Base-by-base conservation (phyloP, 371 early-diverging fungal genomes). In the Mortierella sp. region DNA sequence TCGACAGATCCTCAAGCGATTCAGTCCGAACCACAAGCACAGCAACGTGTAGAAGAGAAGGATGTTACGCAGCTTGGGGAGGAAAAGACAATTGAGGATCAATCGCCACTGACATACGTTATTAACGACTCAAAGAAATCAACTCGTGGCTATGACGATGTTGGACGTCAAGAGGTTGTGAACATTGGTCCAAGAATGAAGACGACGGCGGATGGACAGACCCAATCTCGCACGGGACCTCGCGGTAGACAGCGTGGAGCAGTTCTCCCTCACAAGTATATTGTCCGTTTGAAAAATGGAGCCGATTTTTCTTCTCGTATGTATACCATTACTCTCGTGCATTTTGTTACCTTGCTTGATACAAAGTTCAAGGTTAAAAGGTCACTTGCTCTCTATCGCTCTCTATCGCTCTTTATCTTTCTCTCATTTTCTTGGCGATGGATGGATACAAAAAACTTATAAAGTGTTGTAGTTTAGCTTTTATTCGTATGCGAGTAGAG, bases 241-340 rank as follows among this genome's bases (percentile, higher is more conserved):
- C 81, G 75, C 10, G 58, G 81, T 9, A 70, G 71, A 2, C 81
- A 80, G 42, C 75, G 75, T 45, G 80, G 80, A 15, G 65, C 68
- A 10, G 65, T 78, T 29, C 66, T 82, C 22, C 77, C 82, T 23
- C 53, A 82, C 63, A 76, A 72, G 34, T 82, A 72, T 29, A 82
- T 82, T 47, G 73, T 82, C 13, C 63, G 66, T 3, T 66, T 82
- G 19, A 82, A 76, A 43, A 67, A 59, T 31, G 77, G 77, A 9
- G 65, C 59, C 2, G 81, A 80, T 26, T 42, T 71, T 34, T 61
- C 64, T 0, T 45, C 75, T 10, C 12, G 81, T 75, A 64, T 65
- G 81, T 69, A n/a, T 6, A 34, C 6, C 10, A 2, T 43, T 26
- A 10, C n/a, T 28, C 47, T 2, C 49, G 51, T 28, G 8, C 8